A percentile compares a stretch with the other conserved stretches of the same genome.
Evolutionary conservation across 2,329 filamentous ascomycete genomes (phyloP).

Genomic region (Diaporthe citri): DNA sequence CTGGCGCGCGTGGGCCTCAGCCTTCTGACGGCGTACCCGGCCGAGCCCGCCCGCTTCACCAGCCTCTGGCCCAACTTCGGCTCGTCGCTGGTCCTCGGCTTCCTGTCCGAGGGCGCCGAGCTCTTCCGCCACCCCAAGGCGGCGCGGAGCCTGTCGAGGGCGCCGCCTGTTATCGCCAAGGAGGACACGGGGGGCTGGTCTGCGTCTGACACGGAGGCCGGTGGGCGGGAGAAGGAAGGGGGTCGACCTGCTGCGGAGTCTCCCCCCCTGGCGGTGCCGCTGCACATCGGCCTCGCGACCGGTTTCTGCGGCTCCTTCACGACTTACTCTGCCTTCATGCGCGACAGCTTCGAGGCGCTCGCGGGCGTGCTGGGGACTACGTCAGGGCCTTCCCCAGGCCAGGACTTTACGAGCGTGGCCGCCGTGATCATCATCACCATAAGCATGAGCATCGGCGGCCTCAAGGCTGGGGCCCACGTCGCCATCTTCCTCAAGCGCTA

Average conservation of each 20-base stretch:
- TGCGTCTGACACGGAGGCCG: neutral
- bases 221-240: neutral
- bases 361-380: conserved; percentile 70
- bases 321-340: conserved; percentile 77
- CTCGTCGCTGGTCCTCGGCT: conserved; percentile 86
- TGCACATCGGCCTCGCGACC: conserved; percentile 78
- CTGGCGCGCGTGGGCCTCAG: conserved; percentile 85
- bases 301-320: conserved; percentile 81
- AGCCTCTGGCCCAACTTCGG: conserved; percentile 89
- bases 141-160: conserved; percentile 1
- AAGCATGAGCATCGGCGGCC: conserved; percentile 66
- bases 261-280: conserved; percentile 63
- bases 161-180: neutral
- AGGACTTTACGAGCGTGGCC: conserved; percentile 73
- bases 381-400: conserved; percentile 56
- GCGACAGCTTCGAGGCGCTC: conserved; percentile 74
- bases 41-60: conserved; percentile 78
- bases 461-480: conserved; percentile 72
- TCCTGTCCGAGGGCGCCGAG: conserved; percentile 71
- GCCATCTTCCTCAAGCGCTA: conserved; percentile 63
- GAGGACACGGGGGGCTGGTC: neutral
- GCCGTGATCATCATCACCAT: conserved; percentile 71
- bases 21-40: conserved; percentile 82
- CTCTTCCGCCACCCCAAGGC: conserved; percentile 17
- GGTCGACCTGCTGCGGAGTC: neutral